Conservation (phyloP, 2,329 filamentous ascomycete genomes). For the Ceratocystiopsis sp. region DNA sequence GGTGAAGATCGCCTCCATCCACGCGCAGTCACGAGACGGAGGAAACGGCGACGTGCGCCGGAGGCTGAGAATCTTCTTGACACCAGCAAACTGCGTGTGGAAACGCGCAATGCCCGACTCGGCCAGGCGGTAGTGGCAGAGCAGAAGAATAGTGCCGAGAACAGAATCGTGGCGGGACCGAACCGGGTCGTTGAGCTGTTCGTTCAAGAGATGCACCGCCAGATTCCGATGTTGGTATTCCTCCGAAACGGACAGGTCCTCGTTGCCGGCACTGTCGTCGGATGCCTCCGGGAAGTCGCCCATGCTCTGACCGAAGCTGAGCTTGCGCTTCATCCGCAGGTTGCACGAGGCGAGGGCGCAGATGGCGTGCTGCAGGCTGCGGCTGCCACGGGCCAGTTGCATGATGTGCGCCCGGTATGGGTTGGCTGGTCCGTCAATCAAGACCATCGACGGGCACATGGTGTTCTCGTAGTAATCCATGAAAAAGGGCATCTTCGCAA, state of each 20-base stretch:
- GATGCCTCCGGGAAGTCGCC: slow-evolving; percentile 30
- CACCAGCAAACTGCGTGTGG: slow-evolving; percentile 80
- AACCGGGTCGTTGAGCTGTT: slow-evolving; percentile 59
- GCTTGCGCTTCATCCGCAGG: slow-evolving; percentile 63
- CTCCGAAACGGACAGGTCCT: slow-evolving; percentile 54
- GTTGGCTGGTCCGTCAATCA: slow-evolving; percentile 72
- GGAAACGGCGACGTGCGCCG: slow-evolving; percentile 37
- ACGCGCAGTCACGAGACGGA: slow-evolving; percentile 53
- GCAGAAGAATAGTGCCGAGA: slow-evolving; percentile 67
- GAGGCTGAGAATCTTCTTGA: slow-evolving; percentile 75
- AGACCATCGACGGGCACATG: slow-evolving; percentile 81
- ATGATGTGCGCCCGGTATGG: slow-evolving; percentile 75
- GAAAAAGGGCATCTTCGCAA: slow-evolving; percentile 69
- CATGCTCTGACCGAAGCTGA: slow-evolving; percentile 40
- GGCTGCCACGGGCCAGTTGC: slow-evolving; percentile 57
- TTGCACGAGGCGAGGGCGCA: slow-evolving; percentile 82
- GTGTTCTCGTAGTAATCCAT: slow-evolving; percentile 89
- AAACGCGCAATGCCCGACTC: slow-evolving; percentile 89
- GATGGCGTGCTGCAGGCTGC: slow-evolving; percentile 80
- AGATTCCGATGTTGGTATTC: slow-evolving; percentile 65
- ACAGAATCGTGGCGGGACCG: slow-evolving; percentile 73
- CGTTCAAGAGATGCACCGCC: slow-evolving; percentile 69
- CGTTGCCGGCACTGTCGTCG: slow-evolving; percentile 3
- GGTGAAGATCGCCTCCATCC: slow-evolving; percentile 87
- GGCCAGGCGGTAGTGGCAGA: slow-evolving; percentile 86